phyloP scores from a whole-genome alignment of 2,329 filamentous ascomycete genomes.

The Arthrobotrys megalospora region DNA sequence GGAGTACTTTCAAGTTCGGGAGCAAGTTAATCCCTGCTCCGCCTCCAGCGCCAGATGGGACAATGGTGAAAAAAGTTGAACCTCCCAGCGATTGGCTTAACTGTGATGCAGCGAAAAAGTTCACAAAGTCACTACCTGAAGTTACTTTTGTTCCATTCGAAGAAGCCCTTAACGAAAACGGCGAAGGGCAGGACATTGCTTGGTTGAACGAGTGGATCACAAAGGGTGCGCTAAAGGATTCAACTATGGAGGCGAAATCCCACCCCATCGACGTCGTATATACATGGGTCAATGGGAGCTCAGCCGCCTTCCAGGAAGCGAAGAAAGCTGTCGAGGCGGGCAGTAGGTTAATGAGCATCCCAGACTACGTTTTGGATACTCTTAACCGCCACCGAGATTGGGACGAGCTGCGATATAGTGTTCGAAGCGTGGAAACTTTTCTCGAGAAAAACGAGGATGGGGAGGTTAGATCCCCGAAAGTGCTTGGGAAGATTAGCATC shows the following conservation, averaged over 20 bases:
- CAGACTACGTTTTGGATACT: constrained; percentile 29
- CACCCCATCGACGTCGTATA: constrained; percentile 42
- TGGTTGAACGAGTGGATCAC: constrained; percentile 46
- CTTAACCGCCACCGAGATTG: constrained; percentile 49
- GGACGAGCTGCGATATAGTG: constrained; percentile 50
- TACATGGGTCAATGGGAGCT: constrained; percentile 53
- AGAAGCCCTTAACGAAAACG: constrained; percentile 18
- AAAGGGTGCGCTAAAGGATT: neutral
- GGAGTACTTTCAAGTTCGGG: constrained; percentile 49
- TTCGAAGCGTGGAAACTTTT: constrained; percentile 44
- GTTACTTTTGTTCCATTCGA: constrained; percentile 45
- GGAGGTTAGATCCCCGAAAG: constrained; percentile 21
- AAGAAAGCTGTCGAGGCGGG: constrained; percentile 36
- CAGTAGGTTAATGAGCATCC: constrained; percentile 28
- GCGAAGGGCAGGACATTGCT: constrained; percentile 4
- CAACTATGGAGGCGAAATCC: neutral
- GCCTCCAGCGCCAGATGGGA: constrained; percentile 37
- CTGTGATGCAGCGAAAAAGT: constrained; percentile 28
- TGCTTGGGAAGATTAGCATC: constrained; percentile 44
- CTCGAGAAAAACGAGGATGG: constrained; percentile 27
- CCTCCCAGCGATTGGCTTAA: constrained; percentile 43
- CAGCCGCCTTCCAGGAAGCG: constrained; percentile 26
- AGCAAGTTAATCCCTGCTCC: constrained; percentile 33
- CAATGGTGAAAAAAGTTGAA: constrained; percentile 17
- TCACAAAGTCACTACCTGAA: constrained; percentile 30